A percentile compares a stretch with the other conserved stretches of the same genome.
phyloP scores from a whole-genome alignment of 2,329 filamentous ascomycete genomes.

The Verticillium isaacii region DNA sequence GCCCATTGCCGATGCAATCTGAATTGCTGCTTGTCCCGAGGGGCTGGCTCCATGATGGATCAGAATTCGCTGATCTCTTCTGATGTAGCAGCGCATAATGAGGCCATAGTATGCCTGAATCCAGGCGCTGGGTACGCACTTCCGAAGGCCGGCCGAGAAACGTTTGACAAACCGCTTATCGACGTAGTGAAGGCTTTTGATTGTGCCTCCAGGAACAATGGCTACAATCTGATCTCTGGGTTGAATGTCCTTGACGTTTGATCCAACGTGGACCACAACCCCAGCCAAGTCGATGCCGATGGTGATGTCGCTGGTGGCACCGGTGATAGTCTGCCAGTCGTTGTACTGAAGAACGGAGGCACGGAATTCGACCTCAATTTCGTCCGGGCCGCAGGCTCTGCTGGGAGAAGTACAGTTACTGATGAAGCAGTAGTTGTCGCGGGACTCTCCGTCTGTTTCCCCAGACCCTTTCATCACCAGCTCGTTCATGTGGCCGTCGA shows the following conservation, averaged over 20 bases:
- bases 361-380: slow-evolving; percentile 36
- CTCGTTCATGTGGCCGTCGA: not conserved
- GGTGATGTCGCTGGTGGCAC: slow-evolving; percentile 20
- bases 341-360: slow-evolving; percentile 26
- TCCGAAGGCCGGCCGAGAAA: slow-evolving; percentile 12
- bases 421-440: not conserved
- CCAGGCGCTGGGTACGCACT: slow-evolving; percentile 30
- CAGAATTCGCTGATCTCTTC: slow-evolving; percentile 27
- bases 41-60: slow-evolving; percentile 39
- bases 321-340: slow-evolving; percentile 31
- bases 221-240: slow-evolving; percentile 37
- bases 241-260: slow-evolving; percentile 22
- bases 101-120: slow-evolving; percentile 39
- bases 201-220: slow-evolving; percentile 25
- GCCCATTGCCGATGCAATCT: slow-evolving; percentile 29
- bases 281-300: slow-evolving; percentile 39
- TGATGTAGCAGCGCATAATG: slow-evolving; percentile 19
- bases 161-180: slow-evolving; percentile 30
- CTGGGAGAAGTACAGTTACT: not conserved
- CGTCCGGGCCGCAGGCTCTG: slow-evolving; percentile 11
- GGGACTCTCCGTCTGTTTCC: not conserved
- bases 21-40: slow-evolving; percentile 38
- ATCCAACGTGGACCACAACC: slow-evolving; percentile 26
- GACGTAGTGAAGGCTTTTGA: slow-evolving; percentile 28
- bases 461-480: not conserved